These are phyloP conservation scores for Boletus austroedulis DNA, from an alignment of 1,284 basidiomycete genomes.

Conservation along the genomic window DNA sequence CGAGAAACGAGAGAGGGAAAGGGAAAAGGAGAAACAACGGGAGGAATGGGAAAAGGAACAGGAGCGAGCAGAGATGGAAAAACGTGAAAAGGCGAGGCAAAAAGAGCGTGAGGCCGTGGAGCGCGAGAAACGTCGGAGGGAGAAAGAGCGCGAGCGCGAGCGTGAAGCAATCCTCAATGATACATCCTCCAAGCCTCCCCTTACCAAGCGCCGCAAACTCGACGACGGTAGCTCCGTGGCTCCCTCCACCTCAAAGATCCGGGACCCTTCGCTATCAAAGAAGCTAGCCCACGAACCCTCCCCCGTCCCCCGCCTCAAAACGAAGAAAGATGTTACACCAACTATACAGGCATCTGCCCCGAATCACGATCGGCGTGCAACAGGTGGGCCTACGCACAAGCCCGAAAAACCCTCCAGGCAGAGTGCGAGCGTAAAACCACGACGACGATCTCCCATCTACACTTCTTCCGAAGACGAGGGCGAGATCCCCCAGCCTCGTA, in stretches of 20 bases:
- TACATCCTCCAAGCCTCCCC: slow-evolving; percentile 10
- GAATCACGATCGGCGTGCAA: slow-evolving; percentile 21
- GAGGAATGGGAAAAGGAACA: slow-evolving; percentile 20
- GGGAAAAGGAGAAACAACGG: slow-evolving; percentile 23
- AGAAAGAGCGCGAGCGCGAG: slow-evolving; percentile 26
- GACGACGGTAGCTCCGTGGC: slow-evolving; percentile 29
- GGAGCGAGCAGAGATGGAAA: slow-evolving; percentile 26
- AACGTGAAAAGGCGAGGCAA: slow-evolving; percentile 26
- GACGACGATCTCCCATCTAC: slow-evolving; percentile 51
- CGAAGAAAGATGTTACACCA: slow-evolving; percentile 36
- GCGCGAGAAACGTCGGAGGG: slow-evolving; percentile 26
- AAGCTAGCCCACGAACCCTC: slow-evolving; percentile 31
- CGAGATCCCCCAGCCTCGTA: slow-evolving; percentile 31
- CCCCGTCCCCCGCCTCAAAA: slow-evolving; percentile 29
- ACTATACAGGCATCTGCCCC: slow-evolving; percentile 20
- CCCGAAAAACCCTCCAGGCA: slow-evolving; percentile 29
- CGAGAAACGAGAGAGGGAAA: slow-evolving; percentile 21
- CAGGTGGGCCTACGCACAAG: slow-evolving; percentile 22
- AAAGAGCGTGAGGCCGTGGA: slow-evolving; percentile 25
- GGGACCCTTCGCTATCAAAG: slow-evolving; percentile 34
- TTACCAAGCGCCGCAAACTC: slow-evolving; percentile 43
- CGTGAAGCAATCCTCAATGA: slow-evolving; percentile 25
- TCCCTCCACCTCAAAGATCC: slow-evolving; percentile 17
- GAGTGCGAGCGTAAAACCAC: slow-evolving; percentile 30
- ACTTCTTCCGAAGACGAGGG: slow-evolving; percentile 63